Evolutionary conservation across 176 grass and related monocot species (phyloP), one percentile per base, ranked within the genome.

Genomic region (Alloteropsis semialata): DNA sequence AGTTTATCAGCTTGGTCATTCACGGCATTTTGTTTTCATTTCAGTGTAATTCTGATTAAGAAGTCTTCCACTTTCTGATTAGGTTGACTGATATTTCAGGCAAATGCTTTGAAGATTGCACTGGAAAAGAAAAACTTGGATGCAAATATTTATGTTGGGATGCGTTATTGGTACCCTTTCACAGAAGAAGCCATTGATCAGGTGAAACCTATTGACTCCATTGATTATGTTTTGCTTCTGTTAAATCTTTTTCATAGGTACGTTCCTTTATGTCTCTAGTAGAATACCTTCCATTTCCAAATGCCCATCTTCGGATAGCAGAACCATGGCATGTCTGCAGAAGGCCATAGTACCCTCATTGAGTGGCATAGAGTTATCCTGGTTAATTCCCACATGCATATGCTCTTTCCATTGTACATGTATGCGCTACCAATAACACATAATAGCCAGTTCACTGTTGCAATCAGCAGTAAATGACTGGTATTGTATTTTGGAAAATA

Each of bases 141-240:
- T 28, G 93, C 87, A 65, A 88, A 99, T 64, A 83, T 96, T 54
- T 99, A 99, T 89, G 87, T 99, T 75, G 97, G 93, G 63, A 99
- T 99, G 97, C 82, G 97, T 22, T 96, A 99, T 66, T 99, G 97
- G 97, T 82, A 99, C 75, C 97, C 97, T 22, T 99, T 96, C 74
- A 99, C 89, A 2, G 93, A 96, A 84, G 97, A 94, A 80, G 97
- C 97, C 54, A 81, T 99, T 66, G 76, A 90, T 94, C 97, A 94
- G 87, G 96, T 96, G 28, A 60, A 48, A 57, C 69, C 8, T 63
- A 36, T 13, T 33, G 9, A 3, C 17, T 67, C 21, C 3, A 32
- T 69, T 32, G 64, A 74, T 2, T 57, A 53, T 21, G n/a, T n/a
- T n/a, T n/a, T 27, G 2, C 43, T 50, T 36, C 21, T 65, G 10